Conservation (phyloP, 371 early-diverging fungal genomes). For the Apophysomyces sp. region DNA sequence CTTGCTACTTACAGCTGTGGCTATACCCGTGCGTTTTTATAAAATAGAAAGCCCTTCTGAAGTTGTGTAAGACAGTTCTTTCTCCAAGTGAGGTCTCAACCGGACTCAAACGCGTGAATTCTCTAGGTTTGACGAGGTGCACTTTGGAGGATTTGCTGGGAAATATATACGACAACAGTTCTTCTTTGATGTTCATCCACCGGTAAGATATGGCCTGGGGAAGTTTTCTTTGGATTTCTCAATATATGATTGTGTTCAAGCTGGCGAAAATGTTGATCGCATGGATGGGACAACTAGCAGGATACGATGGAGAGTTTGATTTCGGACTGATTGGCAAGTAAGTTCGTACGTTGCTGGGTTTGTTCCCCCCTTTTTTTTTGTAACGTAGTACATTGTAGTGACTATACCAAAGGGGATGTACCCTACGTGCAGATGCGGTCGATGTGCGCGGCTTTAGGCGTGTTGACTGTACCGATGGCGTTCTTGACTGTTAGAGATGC, state of each 20-base stretch:
- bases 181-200: slow-evolving; percentile 95
- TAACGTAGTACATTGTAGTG: slow-evolving; percentile 5
- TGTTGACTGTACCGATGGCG: slow-evolving; percentile 75
- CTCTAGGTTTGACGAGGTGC: slow-evolving; percentile 56
- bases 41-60: slow-evolving; percentile 15
- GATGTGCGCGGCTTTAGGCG: slow-evolving; percentile 72
- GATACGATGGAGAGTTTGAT: slow-evolving; percentile 87
- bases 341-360: slow-evolving; percentile 10
- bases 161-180: slow-evolving; percentile 90
- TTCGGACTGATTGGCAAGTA: slow-evolving; percentile 85
- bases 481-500: slow-evolving; percentile 79
- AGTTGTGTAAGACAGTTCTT: slow-evolving; percentile 20
- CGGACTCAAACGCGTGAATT: not conserved
- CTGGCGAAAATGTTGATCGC: slow-evolving; percentile 96
- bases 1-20: slow-evolving; percentile 6
- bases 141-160: slow-evolving; percentile 98
- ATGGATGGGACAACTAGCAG: slow-evolving; percentile 66
- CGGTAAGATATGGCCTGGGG: not conserved
- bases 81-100: not conserved
- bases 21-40: slow-evolving; percentile 21
- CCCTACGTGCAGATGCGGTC: slow-evolving; percentile 87
- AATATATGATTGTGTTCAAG: slow-evolving; percentile 7
- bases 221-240: not conserved
- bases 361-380: not conserved
- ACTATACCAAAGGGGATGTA: slow-evolving; percentile 54